These are phyloP conservation scores for Euphorbia corollata DNA, from an alignment of 441 rosid genomes.

Conservation along the genomic window DNA sequence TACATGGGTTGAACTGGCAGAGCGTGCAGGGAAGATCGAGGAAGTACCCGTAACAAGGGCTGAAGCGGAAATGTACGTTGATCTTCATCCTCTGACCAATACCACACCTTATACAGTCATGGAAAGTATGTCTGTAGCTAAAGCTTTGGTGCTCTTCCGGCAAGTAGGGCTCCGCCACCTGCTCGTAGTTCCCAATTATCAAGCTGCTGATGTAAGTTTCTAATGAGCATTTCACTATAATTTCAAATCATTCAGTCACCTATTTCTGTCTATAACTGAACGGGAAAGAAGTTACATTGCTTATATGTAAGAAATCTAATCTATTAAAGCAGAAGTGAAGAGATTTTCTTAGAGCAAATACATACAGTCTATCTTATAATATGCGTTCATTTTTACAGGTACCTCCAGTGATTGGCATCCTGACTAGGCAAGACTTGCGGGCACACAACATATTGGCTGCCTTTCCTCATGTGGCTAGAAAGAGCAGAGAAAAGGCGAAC, in stretches of 20 bases:
- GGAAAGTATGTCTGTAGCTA: constrained; percentile 80
- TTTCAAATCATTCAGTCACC: no score
- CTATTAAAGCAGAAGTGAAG: not conserved
- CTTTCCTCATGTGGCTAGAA: constrained; percentile 59
- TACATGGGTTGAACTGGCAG: constrained; percentile 67
- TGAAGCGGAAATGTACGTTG: constrained; percentile 75
- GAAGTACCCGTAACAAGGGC: constrained; percentile 51
- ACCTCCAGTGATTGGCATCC: constrained; percentile 63
- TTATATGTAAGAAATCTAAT: not conserved
- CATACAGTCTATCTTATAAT: not conserved
- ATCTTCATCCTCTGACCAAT: constrained; percentile 80
- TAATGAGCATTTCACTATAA: not conserved
- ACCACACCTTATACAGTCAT: constrained; percentile 78
- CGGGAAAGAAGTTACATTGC: no score
- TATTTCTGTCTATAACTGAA: no score
- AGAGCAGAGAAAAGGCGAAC: constrained; percentile 30
- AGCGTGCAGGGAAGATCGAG: constrained; percentile 57
- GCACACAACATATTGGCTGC: constrained; percentile 68
- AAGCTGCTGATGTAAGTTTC: constrained; percentile 66
- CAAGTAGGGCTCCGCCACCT: constrained; percentile 71
- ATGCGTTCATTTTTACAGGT: constrained; percentile 30
- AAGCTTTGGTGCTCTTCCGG: constrained; percentile 80
- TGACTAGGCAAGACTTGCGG: constrained; percentile 77
- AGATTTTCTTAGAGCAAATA: not conserved
- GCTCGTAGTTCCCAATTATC: constrained; percentile 66